These are phyloP conservation scores for Orychophragmus violaceus DNA, from an alignment of 345 rosid genomes.

Conservation along the genomic window DNA sequence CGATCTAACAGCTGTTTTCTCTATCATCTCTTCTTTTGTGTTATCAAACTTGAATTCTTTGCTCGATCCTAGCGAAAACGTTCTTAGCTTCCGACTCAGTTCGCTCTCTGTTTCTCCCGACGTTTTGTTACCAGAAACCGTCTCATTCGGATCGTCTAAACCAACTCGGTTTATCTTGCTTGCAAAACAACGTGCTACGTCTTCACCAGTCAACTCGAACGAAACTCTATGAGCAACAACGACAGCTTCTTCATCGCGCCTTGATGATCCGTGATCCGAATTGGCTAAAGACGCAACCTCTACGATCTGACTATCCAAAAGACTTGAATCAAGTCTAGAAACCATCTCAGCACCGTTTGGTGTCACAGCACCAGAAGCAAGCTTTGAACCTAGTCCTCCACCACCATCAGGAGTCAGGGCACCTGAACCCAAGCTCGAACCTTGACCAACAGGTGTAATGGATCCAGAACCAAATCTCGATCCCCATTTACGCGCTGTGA, in stretches of 20 bases:
- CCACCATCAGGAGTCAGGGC: constrained; percentile 63
- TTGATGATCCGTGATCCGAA: constrained; percentile 40
- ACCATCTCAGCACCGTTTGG: constrained; percentile 53
- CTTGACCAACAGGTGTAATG: constrained; percentile 67
- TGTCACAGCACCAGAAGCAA: constrained; percentile 63
- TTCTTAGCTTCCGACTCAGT: constrained; percentile 56
- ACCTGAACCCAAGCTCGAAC: constrained; percentile 39
- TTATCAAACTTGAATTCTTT: constrained; percentile 86
- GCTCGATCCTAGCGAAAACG: constrained; percentile 57
- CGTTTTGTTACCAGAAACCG: constrained; percentile 13
- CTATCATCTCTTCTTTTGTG: constrained; percentile 42
- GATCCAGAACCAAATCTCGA: constrained; percentile 83
- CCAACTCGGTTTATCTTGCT: constrained; percentile 31
- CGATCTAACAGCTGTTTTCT: too few relatives aligned
- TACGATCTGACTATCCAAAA: too few relatives aligned
- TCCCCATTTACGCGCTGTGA: constrained; percentile 67
- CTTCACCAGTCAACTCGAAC: constrained; percentile 90
- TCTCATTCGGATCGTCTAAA: constrained; percentile 28
- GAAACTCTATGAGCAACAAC: constrained; percentile 62
- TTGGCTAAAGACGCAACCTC: too few relatives aligned
- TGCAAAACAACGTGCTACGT: constrained; percentile 80
- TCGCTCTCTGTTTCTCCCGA: constrained; percentile 48
- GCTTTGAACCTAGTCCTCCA: constrained; percentile 48
- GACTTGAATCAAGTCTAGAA: too few relatives aligned
- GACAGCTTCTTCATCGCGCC: constrained; percentile 26